Evolutionary conservation across 306 rosid genomes (phyloP).

Genomic region (Cicer judaicum): DNA sequence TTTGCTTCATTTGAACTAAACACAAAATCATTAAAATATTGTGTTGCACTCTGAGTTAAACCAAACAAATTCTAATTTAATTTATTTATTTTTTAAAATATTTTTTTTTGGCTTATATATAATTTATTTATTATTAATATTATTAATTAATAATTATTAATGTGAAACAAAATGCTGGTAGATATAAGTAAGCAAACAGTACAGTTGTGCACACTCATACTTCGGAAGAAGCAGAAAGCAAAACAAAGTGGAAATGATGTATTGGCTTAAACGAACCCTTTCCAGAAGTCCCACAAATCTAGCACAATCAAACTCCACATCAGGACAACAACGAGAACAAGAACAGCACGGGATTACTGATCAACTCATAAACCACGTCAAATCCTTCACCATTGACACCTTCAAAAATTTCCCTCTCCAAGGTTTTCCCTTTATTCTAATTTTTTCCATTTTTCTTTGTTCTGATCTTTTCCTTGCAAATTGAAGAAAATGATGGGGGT

Average conservation of each 20-base stretch:
- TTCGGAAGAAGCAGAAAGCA: not conserved
- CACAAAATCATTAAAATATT: too few species aligned
- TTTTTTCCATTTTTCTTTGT: not conserved
- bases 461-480: not conserved
- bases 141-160: too few species aligned
- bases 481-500: conserved; percentile 3
- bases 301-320: conserved; percentile 40
- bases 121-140: too few species aligned
- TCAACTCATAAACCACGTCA: conserved; percentile 60
- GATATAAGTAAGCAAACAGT: not conserved
- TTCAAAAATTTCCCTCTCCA: conserved; percentile 74
- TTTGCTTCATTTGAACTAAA: too few species aligned
- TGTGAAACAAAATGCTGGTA: too few species aligned
- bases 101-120: too few species aligned
- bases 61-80: too few species aligned
- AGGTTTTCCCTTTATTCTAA: conserved; percentile 49
- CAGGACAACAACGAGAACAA: not conserved
- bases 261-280: conserved; percentile 71
- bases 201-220: not conserved
- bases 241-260: conserved; percentile 45
- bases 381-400: conserved; percentile 76
- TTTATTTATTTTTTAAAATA: too few species aligned
- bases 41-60: too few species aligned
- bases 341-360: conserved; percentile 62
- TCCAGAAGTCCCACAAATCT: conserved; percentile 42